Evolutionary conservation across 2,329 filamentous ascomycete species (phyloP), one percentile per base, ranked within the genome.

Genomic region (Ceratocystis lukuohia): DNA sequence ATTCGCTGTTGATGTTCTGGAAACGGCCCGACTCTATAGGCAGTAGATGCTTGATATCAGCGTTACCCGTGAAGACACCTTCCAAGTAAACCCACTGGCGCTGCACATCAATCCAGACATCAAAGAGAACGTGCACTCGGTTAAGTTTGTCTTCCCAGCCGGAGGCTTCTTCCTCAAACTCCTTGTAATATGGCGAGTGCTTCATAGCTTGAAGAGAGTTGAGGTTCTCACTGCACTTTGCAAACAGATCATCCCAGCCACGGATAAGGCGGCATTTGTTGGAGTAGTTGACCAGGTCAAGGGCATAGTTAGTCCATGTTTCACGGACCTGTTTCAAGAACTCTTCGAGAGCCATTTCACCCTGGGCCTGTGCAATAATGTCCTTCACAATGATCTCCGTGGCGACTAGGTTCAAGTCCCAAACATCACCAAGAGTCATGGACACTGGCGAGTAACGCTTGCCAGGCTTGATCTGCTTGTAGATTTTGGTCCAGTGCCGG

Each of bases 81-180:
- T 99, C 95, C 4, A 99, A 84, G 75, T 99, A 99, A 6, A 99
- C 94, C 94, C 94, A 99, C 77, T 99, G 94, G 69, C 95, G 88
- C 76, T 99, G 94, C n/a, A 99, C 95, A 76, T 99, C 95, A 71
- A 99, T 99, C 95, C 95, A 99, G 17, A 99, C 92, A 75, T 99
- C 94, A 73, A 99, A 99, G 8, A 99, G 82, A 17, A 99, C 91
- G 74, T 99, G 94, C 1, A 99, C 91, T 59, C 94, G 86, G 75
- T 97, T 99, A 30, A 99, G 82, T 75, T 96, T 96, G 77, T 99
- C 95, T 76, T 99, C 95, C 94, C 94, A 99, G 0, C 88, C 84
- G 0, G 91, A 88, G 5, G 95, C 95, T 71, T 99, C 94, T 72
- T 99, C 94, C 74, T 99, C 94, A 69, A 99, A 99, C 72, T 97